Evolutionary conservation across 2,329 filamentous ascomycete species (phyloP).

Genomic region (Fusarium pseudoanthophilum): DNA sequence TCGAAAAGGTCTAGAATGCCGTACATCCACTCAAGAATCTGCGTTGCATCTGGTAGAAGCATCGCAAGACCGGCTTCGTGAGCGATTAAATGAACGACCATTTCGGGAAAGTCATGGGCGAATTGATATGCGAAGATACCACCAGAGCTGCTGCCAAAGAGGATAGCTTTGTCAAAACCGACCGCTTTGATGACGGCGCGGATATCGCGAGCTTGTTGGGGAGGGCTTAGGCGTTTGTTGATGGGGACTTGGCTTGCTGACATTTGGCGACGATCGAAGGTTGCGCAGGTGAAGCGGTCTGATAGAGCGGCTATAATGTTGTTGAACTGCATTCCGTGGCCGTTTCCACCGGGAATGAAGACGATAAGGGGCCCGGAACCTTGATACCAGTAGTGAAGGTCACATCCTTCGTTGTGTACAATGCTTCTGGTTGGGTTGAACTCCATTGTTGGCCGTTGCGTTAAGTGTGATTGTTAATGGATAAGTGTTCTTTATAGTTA

Average conservation of each 20-base stretch:
- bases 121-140: slow-evolving; percentile 6
- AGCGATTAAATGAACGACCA: background rate
- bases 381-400: slow-evolving; percentile 19
- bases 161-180: background rate
- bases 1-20: background rate
- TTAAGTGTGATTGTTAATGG: no score
- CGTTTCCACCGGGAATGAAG: slow-evolving; percentile 7
- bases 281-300: background rate
- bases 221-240: background rate
- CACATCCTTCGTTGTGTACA: slow-evolving; percentile 3
- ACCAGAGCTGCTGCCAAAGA: background rate
- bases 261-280: slow-evolving; percentile 15
- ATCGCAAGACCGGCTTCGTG: slow-evolving; percentile 1
- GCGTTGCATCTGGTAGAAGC: background rate
- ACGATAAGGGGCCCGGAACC: background rate
- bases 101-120: slow-evolving; percentile 14
- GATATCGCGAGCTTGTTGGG: slow-evolving; percentile 13
- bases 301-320: slow-evolving; percentile 1
- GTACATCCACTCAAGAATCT: slow-evolving; percentile 12
- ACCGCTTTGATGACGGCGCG: background rate
- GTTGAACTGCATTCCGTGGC: slow-evolving; percentile 8
- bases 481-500: no score
- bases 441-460: background rate
- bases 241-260: slow-evolving; percentile 12
- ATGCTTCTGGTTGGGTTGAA: background rate